Conservation (phyloP, 768 basidiomycete species). For the Brasilioporus rufonigricans region DNA sequence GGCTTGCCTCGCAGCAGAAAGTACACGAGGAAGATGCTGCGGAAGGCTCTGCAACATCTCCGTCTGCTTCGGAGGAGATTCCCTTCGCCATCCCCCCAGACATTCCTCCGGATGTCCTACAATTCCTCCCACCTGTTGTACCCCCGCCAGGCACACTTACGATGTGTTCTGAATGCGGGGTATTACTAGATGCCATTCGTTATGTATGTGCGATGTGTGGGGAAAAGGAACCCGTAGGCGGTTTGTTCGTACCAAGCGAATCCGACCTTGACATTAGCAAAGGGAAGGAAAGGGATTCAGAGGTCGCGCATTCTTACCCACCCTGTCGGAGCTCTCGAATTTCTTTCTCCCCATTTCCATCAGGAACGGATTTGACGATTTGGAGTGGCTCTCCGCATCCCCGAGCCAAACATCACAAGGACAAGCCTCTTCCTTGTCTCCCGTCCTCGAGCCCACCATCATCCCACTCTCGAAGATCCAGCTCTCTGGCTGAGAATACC, state of each 20-base stretch:
- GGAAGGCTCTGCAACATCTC: conserved; percentile 10
- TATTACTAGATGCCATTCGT: conserved; percentile 72
- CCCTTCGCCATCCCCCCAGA: conserved; percentile 29
- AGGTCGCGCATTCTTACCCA: conserved; percentile 31
- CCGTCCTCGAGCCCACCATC: conserved; percentile 29
- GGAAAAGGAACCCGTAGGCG: conserved; percentile 55
- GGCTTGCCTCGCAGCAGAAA: conserved; percentile 58
- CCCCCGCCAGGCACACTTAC: conserved; percentile 66
- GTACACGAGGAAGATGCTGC: conserved; percentile 20
- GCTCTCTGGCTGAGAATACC: conserved; percentile 2
- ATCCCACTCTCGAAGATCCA: conserved; percentile 3
- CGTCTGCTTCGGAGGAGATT: conserved; percentile 16
- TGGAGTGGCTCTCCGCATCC: conserved; percentile 10
- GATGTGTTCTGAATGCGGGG: conserved; percentile 80
- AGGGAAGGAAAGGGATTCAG: conserved; percentile 43
- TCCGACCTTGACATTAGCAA: conserved; percentile 32
- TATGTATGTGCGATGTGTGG: conserved; percentile 91
- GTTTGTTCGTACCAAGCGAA: conserved; percentile 8
- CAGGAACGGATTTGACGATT: conserved; percentile 18
- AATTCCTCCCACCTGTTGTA: conserved; percentile 43
- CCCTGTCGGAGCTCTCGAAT: conserved; percentile 31
- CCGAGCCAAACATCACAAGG: conserved; percentile 19
- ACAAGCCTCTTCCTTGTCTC: conserved; percentile 48
- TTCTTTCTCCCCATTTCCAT: conserved; percentile 16
- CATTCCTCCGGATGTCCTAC: conserved; percentile 52